Base-by-base conservation (phyloP, 345 rosid species). In the Rhodomyrtus tomentosa region DNA sequence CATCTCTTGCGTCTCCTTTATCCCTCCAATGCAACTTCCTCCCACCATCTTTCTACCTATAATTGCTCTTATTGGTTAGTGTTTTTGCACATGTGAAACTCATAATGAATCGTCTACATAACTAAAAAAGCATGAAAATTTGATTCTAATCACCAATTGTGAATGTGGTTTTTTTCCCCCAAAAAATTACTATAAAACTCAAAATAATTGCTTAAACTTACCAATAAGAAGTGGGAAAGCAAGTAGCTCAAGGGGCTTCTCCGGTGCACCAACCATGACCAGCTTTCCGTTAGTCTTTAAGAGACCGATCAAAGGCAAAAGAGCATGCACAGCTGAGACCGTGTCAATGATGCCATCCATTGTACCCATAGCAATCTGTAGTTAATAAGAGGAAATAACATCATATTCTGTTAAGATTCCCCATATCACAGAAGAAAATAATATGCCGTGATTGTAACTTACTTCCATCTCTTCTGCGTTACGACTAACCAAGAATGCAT, bases 321-420 rank as follows among this genome's bases (percentile, higher is more conserved):
- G 55, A 12, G 90, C 68, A 81, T 89, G 94, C 55, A 81, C 40
- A 1, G 91, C 91, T 11, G 90, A 89, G 21, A 89, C 93, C 3
- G 93, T 91, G 59, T 91, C 90, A 32, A 91, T 25, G 7, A 92
- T 87, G n/a, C 91, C 86, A 84, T 92, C 94, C 81, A 92, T 74
- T 29, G 85, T 88, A 14, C 83, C 83, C 84, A 49, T 88, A 11
- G 87, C 88, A 5, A 86, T 84, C 92, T 88, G 16, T 24, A 27
- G 3, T 9, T 49, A 29, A 12, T 32, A 82, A 10, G n/a, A 20
- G 25, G 4, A 3, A 16, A 55, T 6, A 38, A 36, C 16, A 55
- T 6, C 0, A 11, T 25, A 72, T 14, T 51, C 20, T 20, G 6
- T 62, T 32, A 32, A 32, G 12, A 12, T 32, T 62, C 76, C 11